Conservation (phyloP, 768 basidiomycete species). For the Omphalotus guepiniiformis region DNA sequence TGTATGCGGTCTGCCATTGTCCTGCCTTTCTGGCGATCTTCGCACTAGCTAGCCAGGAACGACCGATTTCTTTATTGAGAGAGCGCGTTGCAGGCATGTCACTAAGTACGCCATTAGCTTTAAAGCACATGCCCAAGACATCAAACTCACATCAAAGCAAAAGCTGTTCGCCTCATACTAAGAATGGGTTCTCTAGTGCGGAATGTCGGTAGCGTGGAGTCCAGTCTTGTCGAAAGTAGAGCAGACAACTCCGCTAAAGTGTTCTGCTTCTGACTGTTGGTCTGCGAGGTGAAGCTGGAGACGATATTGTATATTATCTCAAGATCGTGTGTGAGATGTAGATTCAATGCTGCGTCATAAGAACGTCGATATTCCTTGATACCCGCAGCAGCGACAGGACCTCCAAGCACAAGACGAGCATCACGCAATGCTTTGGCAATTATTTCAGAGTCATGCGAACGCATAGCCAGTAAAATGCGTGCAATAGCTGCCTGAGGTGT, state of each 20-base stretch:
- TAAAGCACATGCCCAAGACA: background rate
- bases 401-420: conserved; percentile 72
- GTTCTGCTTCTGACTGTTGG: conserved; percentile 28
- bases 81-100: conserved; percentile 30
- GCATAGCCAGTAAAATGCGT: conserved; percentile 76
- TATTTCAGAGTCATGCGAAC: conserved; percentile 40
- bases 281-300: conserved; percentile 29
- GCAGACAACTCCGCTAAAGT: conserved; percentile 41
- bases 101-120: conserved; percentile 23
- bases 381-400: conserved; percentile 78
- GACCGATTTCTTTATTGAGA: conserved; percentile 52
- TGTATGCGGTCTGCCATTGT: conserved; percentile 96
- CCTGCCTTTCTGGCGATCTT: conserved; percentile 95
- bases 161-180: conserved; percentile 85
- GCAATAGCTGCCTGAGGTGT: conserved; percentile 71
- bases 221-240: conserved; percentile 60
- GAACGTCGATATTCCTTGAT: conserved; percentile 77
- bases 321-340: conserved; percentile 86
- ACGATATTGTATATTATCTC: conserved; percentile 56
- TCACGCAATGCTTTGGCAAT: conserved; percentile 50
- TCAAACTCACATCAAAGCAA: conserved; percentile 57
- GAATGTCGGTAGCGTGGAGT: conserved; percentile 82
- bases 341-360: conserved; percentile 80
- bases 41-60: conserved; percentile 89
- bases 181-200: conserved; percentile 83